A percentile compares a stretch with the other conserved stretches of the same genome.
phyloP scores from a whole-genome alignment of 202 grass and related monocot genomes.

The Setaria viridis region DNA sequence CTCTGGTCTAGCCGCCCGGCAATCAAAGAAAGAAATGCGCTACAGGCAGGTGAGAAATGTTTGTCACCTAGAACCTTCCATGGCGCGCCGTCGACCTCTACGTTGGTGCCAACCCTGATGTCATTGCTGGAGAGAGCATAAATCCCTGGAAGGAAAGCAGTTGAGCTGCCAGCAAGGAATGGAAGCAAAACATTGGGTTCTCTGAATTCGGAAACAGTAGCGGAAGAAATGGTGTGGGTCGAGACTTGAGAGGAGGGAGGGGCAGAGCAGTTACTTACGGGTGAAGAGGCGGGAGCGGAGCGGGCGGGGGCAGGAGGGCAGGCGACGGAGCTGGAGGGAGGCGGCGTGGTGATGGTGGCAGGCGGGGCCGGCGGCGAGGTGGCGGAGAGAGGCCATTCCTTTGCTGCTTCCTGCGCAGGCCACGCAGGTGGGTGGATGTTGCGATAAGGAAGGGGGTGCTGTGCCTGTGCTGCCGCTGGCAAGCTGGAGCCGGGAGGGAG shows the following conservation, averaged over 20 bases:
- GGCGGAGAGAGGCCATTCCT: slow-evolving; percentile 60
- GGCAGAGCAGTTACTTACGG: background rate
- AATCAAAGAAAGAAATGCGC: background rate
- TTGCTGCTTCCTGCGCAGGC: background rate
- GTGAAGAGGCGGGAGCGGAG: slow-evolving; percentile 52
- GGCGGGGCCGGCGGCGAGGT: slow-evolving; percentile 45
- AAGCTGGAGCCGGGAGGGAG: no score
- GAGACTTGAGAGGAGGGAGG: background rate
- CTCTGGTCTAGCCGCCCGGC: background rate
- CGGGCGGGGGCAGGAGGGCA: background rate
- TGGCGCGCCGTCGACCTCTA: slow-evolving; percentile 88
- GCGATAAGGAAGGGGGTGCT: background rate
- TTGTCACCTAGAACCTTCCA: slow-evolving; percentile 79
- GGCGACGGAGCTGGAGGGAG: slow-evolving; percentile 31
- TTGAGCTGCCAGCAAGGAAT: background rate
- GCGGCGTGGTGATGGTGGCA: slow-evolving; percentile 35
- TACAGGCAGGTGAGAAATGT: background rate
- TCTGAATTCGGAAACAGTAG: background rate
- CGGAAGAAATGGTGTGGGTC: background rate
- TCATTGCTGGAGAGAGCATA: slow-evolving; percentile 95
- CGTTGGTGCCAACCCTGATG: slow-evolving; percentile 81
- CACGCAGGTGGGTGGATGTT: background rate
- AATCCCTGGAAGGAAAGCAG: slow-evolving; percentile 49
- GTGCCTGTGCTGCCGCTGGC: no score
- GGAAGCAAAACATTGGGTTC: background rate